A percentile compares a stretch with the other conserved stretches of the same genome.
Evolutionary conservation across 306 rosid genomes (phyloP).

Genomic region (Castanea crenata): DNA sequence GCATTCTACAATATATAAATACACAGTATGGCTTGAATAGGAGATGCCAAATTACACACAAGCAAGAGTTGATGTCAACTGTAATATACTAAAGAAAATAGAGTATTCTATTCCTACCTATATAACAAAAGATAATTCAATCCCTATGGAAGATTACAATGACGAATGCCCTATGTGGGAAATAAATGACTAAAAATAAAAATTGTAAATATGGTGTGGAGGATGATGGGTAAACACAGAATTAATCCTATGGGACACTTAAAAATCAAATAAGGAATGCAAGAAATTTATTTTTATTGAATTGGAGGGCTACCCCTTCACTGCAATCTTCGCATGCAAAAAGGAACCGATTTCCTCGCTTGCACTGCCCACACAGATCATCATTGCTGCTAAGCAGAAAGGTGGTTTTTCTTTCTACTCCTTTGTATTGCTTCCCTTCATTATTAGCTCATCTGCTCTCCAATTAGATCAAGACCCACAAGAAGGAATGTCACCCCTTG

Average conservation of each 20-base stretch:
- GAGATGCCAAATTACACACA: slow-evolving; percentile 34
- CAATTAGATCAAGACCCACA: slow-evolving; percentile 94
- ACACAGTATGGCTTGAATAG: slow-evolving; percentile 22
- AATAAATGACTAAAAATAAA: slow-evolving; percentile 17
- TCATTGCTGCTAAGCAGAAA: slow-evolving; percentile 23
- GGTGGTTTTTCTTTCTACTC: slow-evolving; percentile 12
- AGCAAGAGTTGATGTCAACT: slow-evolving; percentile 31
- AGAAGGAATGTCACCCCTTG: slow-evolving; percentile 95
- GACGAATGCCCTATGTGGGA: slow-evolving; percentile 43
- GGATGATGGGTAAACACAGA: slow-evolving; percentile 20
- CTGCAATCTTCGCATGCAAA: slow-evolving; percentile 22
- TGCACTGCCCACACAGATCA: slow-evolving; percentile 17
- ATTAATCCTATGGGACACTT: slow-evolving; percentile 26
- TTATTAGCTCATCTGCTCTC: slow-evolving; percentile 81
- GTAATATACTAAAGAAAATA: slow-evolving; percentile 20
- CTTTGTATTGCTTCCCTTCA: slow-evolving; percentile 5
- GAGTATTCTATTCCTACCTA: slow-evolving; percentile 28
- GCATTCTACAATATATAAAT: slow-evolving; percentile 13
- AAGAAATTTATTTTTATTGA: slow-evolving; percentile 20
- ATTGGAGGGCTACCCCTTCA: slow-evolving; percentile 22
- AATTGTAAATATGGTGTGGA: slow-evolving; percentile 30
- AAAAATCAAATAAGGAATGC: not conserved
- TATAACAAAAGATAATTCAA: slow-evolving; percentile 36
- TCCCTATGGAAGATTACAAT: slow-evolving; percentile 39
- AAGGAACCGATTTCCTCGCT: slow-evolving; percentile 5